Evolutionary conservation across 1,284 basidiomycete species (phyloP).

Genomic region (Earliella scabrosa): DNA sequence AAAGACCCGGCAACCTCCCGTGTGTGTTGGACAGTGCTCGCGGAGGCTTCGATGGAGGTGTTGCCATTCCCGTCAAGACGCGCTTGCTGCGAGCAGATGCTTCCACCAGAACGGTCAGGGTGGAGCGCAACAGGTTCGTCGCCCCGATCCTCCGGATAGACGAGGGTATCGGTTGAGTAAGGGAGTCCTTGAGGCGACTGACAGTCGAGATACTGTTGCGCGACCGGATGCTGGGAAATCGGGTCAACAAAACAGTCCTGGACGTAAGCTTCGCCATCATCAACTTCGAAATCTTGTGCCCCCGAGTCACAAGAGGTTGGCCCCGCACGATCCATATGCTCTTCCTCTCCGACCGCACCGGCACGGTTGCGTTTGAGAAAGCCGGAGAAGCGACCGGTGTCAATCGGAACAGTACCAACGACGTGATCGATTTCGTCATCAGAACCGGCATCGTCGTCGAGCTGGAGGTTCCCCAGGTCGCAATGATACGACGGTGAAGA

Average conservation of each 20-base stretch:
- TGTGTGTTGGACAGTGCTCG: too few relatives aligned
- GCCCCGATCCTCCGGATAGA: too few relatives aligned
- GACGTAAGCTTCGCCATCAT: neutral
- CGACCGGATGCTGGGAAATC: neutral
- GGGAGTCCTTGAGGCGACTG: too few relatives aligned
- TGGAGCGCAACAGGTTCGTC: neutral
- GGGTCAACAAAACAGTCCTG: neutral
- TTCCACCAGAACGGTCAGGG: neutral
- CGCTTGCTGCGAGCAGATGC: too few relatives aligned
- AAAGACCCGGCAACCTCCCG: neutral
- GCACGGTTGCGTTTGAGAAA: too few relatives aligned
- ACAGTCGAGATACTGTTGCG: too few relatives aligned
- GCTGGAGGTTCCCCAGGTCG: slow-evolving; percentile 24
- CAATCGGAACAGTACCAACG: slow-evolving; percentile 25
- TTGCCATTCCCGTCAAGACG: too few relatives aligned
- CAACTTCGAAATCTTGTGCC: neutral
- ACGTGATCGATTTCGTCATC: slow-evolving; percentile 33
- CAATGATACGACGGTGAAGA: too few relatives aligned
- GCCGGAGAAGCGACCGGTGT: neutral
- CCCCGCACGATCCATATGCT: neutral
- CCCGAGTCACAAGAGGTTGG: neutral
- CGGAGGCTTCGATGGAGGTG: too few relatives aligned
- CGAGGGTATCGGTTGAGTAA: too few relatives aligned
- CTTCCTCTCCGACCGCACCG: too few relatives aligned
- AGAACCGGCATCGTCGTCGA: slow-evolving; percentile 26